Conservation (phyloP, 441 rosid species). For the Populus hybrid region DNA sequence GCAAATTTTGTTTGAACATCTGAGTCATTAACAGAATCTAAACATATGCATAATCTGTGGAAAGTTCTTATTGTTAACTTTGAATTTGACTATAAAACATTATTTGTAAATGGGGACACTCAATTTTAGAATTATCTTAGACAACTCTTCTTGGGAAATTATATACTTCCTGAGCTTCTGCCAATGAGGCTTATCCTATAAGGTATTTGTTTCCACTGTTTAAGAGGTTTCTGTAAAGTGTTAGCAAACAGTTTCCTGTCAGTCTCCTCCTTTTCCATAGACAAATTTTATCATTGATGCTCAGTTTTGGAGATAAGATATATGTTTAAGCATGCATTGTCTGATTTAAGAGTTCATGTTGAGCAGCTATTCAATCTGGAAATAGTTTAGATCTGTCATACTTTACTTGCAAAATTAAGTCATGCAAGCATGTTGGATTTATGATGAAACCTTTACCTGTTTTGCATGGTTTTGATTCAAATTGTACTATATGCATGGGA, state of each 20-base stretch:
- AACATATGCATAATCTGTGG: not conserved
- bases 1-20: too few relatives aligned
- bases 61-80: slow-evolving; percentile 5
- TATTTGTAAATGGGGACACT: not conserved
- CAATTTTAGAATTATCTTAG: not conserved
- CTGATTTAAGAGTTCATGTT: not conserved
- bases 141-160: not conserved
- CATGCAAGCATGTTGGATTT: too few relatives aligned
- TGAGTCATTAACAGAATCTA: not conserved
- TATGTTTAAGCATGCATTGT: not conserved
- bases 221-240: not conserved
- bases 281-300: not conserved
- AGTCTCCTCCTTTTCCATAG: not conserved
- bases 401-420: not conserved
- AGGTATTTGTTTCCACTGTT: not conserved
- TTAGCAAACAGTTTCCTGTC: not conserved
- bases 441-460: too few relatives aligned
- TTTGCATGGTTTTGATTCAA: too few relatives aligned
- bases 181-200: not conserved
- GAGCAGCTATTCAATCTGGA: not conserved
- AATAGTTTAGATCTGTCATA: not conserved
- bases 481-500: too few relatives aligned
- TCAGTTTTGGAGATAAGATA: not conserved
- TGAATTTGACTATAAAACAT: not conserved
- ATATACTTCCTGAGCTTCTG: not conserved